Evolutionary conservation across 768 basidiomycete genomes (phyloP), one percentile per base, ranked within the genome.

Genomic region (Auricularia heimuer): DNA sequence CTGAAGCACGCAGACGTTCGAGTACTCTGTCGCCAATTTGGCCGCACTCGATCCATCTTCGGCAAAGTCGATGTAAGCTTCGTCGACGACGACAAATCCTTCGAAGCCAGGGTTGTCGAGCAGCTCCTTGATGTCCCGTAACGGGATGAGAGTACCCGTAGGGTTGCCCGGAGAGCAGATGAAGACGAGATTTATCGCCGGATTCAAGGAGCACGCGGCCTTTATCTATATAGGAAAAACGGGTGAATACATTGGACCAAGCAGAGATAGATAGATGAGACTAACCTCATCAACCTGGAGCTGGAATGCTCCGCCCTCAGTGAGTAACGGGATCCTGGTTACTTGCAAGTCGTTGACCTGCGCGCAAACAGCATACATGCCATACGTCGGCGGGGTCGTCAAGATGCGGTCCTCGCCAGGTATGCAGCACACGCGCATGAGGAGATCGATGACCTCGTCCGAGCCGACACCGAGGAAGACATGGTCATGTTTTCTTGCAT

Each of bases 161-260:
- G 97, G 97, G 73, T 98, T 99, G 2, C 97, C 97, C 2, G 97
- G 97, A 1, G 96, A 98, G 75, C 94, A 97, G 56, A 98, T 81
- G 80, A 98, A 93, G 66, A 96, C 82, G 44, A 99, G 83, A 70
- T 98, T 97, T 75, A 97, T 92, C 3, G 81, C 78, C 1, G 89
- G 85, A 71, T 95, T 86, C 4, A 79, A 80, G 39, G 83, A 80
- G 65, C 95, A 79, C 0, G 83, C 82, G 63, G 81, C 77, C 74
- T 91, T 90, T 64, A 95, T 79, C 90, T 95, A 68, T 36, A 8
- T 29, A 29, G 29, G 6, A n/a, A n/a, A 37, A 36, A 51, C n/a
- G 47, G 62, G 66, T 36, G 34, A 62, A 63, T 54, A 21, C 29
- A 29, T 29, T 29, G 29, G 29, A 29, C 29, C 29, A 29, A 29